Percentiles rank a stretch among this genome's conserved stretches.
phyloP scores from a whole-genome alignment of 2,329 filamentous ascomycete species.

The Monosporascus cannonballus region DNA sequence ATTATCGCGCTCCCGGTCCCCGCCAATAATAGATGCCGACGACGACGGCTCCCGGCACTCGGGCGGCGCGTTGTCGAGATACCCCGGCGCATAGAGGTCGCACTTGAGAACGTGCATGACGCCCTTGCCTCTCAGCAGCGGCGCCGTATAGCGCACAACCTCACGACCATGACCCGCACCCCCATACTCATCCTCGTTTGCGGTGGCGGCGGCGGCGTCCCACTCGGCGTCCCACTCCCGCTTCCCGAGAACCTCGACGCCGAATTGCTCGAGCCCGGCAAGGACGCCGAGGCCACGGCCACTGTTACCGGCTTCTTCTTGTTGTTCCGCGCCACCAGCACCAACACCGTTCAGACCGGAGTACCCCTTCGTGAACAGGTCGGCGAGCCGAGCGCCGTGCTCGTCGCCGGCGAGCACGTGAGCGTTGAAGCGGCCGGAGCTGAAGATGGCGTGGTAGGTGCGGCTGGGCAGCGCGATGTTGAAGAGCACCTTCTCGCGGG shows the following conservation, averaged over 20 bases:
- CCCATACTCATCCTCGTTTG: background rate
- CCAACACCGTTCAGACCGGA: too few relatives aligned
- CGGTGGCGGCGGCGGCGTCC: background rate
- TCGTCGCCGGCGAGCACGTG: constrained; percentile 45
- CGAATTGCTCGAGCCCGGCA: constrained; percentile 27
- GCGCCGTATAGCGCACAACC: constrained; percentile 27
- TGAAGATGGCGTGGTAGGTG: constrained; percentile 45
- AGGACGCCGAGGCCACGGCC: constrained; percentile 24
- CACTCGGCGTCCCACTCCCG: constrained; percentile 8
- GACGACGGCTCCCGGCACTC: constrained; percentile 1
- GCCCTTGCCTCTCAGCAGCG: constrained; percentile 43
- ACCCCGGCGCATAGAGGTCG: constrained; percentile 1
- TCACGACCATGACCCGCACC: background rate
- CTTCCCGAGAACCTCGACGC: constrained; percentile 10
- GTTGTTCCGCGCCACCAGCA: too few relatives aligned
- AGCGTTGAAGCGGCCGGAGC: constrained; percentile 43
- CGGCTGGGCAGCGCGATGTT: constrained; percentile 51
- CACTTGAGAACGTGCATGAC: constrained; percentile 39
- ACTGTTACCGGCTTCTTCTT: too few relatives aligned
- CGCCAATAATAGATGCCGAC: constrained; percentile 5
- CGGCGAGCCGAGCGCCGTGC: constrained; percentile 42
- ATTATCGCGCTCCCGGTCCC: constrained; percentile 4
- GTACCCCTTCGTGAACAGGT: constrained; percentile 47
- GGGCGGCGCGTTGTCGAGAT: background rate
- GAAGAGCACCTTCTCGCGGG: constrained; percentile 48